phyloP scores from a whole-genome alignment of 331 rosid genomes.

The Malus hybrid region DNA sequence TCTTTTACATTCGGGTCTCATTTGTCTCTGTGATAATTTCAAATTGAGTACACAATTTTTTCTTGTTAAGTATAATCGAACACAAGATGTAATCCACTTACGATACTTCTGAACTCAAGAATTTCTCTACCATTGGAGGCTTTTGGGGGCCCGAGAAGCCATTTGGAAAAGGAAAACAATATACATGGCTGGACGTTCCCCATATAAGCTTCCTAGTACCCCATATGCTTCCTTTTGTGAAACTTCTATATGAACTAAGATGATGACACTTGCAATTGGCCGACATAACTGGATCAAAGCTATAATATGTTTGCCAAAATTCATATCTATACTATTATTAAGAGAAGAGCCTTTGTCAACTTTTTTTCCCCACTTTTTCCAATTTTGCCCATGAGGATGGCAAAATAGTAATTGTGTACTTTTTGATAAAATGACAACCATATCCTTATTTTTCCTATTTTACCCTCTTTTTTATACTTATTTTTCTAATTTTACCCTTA shows the following conservation, averaged over 20 bases:
- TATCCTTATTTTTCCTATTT: no score
- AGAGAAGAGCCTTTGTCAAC: no score
- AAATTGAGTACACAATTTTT: rapidly evolving
- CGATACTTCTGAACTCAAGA: not conserved
- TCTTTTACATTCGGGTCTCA: not conserved
- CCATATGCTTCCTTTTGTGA: not conserved
- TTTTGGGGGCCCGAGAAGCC: not conserved
- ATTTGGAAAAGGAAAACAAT: not conserved
- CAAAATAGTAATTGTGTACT: no score
- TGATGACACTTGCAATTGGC: not conserved
- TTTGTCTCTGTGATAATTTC: not conserved
- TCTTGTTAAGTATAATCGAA: not conserved
- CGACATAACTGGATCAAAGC: not conserved
- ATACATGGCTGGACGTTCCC: not conserved
- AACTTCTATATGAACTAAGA: not conserved
- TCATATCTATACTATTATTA: no score
- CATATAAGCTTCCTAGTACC: not conserved
- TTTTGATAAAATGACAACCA: no score
- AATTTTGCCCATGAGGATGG: not conserved
- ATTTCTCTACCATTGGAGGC: no score
- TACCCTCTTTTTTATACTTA: no score
- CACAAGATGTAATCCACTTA: not conserved
- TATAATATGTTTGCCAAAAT: not conserved
- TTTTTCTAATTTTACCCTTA: no score
- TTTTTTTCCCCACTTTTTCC: no score